Evolutionary conservation across 768 basidiomycete genomes (phyloP), one percentile per base, ranked within the genome.

Genomic region (Naematelia encephala): DNA sequence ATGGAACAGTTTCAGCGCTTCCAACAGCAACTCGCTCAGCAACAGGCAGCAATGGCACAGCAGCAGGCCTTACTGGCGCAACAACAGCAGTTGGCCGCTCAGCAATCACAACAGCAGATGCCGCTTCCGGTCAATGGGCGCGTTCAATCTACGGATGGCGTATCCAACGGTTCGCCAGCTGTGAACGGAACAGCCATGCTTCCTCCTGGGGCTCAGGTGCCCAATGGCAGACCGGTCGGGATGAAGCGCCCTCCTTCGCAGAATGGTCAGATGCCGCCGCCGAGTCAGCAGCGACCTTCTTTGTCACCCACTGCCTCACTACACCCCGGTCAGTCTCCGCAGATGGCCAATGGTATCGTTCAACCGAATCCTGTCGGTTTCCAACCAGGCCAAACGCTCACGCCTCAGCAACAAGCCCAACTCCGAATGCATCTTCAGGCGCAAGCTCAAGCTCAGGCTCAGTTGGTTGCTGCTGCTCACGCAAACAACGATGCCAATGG

Each of bases 1-100:
- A 62, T 72, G 60, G 62, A 67, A 50, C 63, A 69, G 46, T 68
- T 58, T 56, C 72, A 69, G 53, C 60, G 63, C n/a, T 61, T 59
- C 50, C 71, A 70, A 50, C 59, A 42, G 34, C 34, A 39, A 39
- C 34, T 39, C 16, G 62, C 63, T 4, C 64, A 63, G 53, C 60
- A 63, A 44, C 67, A 59, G 50, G 60, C 62, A 50, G 16, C 44
- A 22, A 50, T 43, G 45, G 54, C 49, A 42, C 66, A 64, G 43
- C 66, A 60, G 44, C 63, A 67, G 16, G 52, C 52, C 34, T 39
- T 61, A 19, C 46, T 39, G 26, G 51, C 51, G 2, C 63, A 51
- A 49, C 61, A 53, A 46, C 43, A 57, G 45, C 29, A 29, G 23
- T n/a, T 52, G n/a, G 30, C 58, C 8, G 50, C 58, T 28, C 62